These are phyloP conservation scores for Fusarium hainanense DNA, from an alignment of 2,329 filamentous ascomycete genomes.

Conservation along the genomic window DNA sequence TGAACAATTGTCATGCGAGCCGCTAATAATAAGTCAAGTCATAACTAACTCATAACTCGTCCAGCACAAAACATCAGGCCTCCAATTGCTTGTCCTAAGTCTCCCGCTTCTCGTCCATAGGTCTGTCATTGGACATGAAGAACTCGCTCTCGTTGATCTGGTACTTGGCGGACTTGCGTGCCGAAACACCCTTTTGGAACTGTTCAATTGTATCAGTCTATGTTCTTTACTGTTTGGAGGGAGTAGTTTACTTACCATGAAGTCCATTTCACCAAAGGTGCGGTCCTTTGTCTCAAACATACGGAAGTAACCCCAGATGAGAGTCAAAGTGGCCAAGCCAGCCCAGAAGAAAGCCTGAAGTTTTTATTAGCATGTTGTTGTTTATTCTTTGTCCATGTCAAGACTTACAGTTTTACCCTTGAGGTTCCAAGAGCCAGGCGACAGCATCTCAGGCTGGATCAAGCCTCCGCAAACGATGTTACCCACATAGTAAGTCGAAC, in stretches of 20 bases:
- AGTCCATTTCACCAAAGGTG: conserved; percentile 59
- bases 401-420: conserved; percentile 54
- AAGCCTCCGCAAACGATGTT: conserved; percentile 56
- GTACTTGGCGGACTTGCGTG: conserved; percentile 54
- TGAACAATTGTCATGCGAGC: conserved; percentile 5
- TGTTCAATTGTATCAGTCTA: conserved; percentile 31
- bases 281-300: conserved; percentile 59
- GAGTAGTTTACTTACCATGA: conserved; percentile 48
- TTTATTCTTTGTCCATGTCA: background rate
- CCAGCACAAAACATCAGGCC: conserved; percentile 3
- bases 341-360: conserved; percentile 57
- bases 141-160: conserved; percentile 52
- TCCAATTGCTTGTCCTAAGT: background rate
- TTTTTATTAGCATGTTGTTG: conserved; percentile 9
- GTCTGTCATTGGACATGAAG: conserved; percentile 38
- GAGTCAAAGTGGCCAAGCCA: conserved; percentile 50
- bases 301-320: conserved; percentile 57
- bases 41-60: background rate
- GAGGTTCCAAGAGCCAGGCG: conserved; percentile 54
- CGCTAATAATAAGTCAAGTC: conserved; percentile 4
- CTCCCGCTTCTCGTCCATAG: conserved; percentile 25
- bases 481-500: conserved; percentile 54
- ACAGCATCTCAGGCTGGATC: conserved; percentile 53
- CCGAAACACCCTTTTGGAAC: conserved; percentile 53
- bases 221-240: background rate